Evolutionary conservation across 129 eudicot species (phyloP), one percentile per base, ranked within the genome.

Genomic region (Artemisia annua): DNA sequence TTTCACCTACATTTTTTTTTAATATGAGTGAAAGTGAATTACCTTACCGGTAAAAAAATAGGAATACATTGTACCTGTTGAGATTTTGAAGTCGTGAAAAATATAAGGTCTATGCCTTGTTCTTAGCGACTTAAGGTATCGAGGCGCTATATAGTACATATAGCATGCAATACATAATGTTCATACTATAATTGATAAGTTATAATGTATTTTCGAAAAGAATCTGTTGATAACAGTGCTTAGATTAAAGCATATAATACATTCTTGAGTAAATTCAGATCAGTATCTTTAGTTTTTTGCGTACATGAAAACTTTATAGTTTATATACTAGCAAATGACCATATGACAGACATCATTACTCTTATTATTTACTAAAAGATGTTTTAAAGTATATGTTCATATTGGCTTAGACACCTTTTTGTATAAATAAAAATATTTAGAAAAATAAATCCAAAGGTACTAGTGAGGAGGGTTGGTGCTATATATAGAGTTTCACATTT

Each of bases 401-500:
- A 35, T 73, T 26, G 32, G 62, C 5, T 61, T 49, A 32, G 18
- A 73, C 20, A 13, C 44, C 51, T 28, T 74, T 30, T 61, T 18
- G 2, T 51, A 11, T 14, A n/a, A 63, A 5, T 59, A 14, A 57
- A n/a, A 15, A 5, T 22, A 60, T 3, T 39, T 1, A 12, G 43
- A 10, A 53, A n/a, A 67, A 48, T 48, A 7, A 46, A 1, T 15
- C 5, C 6, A 24, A 49, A 4, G 5, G 3, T 11, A 28, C 52
- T 52, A 64, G 43, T 44, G 51, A 76, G 69, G 39, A 70, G 48
- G 39, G 65, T 43, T 76, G 55, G 72, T 46, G 78, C 63, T 78
- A 53, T 77, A 63, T 55, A 71, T 69, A 50, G 61, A 30, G 53
- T 46, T 54, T 70, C 78, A 63, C 71, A 44, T 78, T 54, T 71